phyloP scores from a whole-genome alignment of 805 yeast species.

The Candida khao-thaluensis region DNA sequence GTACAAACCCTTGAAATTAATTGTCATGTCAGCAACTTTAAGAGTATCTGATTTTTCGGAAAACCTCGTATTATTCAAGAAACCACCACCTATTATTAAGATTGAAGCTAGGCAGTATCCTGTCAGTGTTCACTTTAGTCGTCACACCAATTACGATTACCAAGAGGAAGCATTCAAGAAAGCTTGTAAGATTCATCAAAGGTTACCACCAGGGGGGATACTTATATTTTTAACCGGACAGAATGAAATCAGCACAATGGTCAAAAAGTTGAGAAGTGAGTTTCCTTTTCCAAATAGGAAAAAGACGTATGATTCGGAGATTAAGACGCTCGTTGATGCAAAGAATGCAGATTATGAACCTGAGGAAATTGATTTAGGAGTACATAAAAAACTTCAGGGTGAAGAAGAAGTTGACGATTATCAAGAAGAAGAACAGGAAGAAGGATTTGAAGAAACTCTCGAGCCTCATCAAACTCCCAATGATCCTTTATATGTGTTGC shows the following conservation, averaged over 20 bases:
- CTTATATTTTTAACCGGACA: conserved; percentile 92
- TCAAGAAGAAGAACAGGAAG: conserved; percentile 58
- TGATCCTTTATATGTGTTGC: conserved; percentile 87
- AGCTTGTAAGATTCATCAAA: conserved; percentile 80
- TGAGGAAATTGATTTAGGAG: conserved; percentile 82
- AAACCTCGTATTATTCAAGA: conserved; percentile 62
- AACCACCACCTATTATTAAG: conserved; percentile 82
- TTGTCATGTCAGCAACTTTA: conserved; percentile 96
- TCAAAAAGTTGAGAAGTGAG: conserved; percentile 62
- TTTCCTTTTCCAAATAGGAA: conserved; percentile 53
- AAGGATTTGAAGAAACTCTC: conserved; percentile 68
- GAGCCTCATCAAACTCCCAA: conserved; percentile 68
- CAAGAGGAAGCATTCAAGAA: conserved; percentile 84
- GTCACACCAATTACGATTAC: conserved; percentile 74
- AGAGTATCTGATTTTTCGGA: conserved; percentile 92
- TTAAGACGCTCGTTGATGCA: conserved; percentile 20
- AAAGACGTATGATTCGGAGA: conserved; percentile 28
- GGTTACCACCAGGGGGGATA: conserved; percentile 91
- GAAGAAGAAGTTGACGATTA: conserved; percentile 45
- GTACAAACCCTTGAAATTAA: conserved; percentile 67
- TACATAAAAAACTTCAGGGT: conserved; percentile 35
- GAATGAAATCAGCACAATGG: conserved; percentile 79
- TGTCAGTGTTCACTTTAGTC: conserved; percentile 86
- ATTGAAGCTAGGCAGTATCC: conserved; percentile 95
- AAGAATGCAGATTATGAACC: conserved; percentile 71